Percentiles rank a stretch among this genome's conserved stretches.
These are phyloP conservation scores for Lactarius sanguifluus DNA, from an alignment of 768 basidiomycete species.

Conservation along the genomic window DNA sequence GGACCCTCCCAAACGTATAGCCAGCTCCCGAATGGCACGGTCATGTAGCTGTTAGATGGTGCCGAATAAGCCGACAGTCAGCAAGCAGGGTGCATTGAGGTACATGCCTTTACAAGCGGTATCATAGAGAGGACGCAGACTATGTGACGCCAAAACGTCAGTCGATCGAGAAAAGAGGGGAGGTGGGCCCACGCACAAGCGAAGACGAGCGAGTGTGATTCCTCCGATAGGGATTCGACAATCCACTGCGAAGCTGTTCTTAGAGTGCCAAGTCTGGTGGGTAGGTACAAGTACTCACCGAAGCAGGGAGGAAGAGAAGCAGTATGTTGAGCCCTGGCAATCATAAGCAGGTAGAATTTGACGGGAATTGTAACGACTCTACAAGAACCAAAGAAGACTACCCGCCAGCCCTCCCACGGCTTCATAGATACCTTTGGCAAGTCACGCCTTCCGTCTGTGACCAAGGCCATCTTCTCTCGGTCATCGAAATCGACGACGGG, in stretches of 20 bases:
- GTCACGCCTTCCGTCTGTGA: constrained; percentile 20
- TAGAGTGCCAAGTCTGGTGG: background rate
- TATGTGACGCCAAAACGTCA: constrained; percentile 32
- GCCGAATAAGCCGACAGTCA: background rate
- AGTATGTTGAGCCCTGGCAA: constrained; percentile 67
- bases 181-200: constrained; percentile 45
- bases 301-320: constrained; percentile 61
- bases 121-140: constrained; percentile 70
- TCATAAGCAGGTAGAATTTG: constrained; percentile 1
- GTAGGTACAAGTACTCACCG: constrained; percentile 46
- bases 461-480: constrained; percentile 25
- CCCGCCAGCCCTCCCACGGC: constrained; percentile 51
- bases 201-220: constrained; percentile 57
- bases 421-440: constrained; percentile 20
- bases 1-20: constrained; percentile 71
- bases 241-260: constrained; percentile 48
- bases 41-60: constrained; percentile 60
- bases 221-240: constrained; percentile 47
- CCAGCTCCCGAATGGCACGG: constrained; percentile 68
- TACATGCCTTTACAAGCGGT: constrained; percentile 69
- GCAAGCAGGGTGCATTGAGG: background rate
- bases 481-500: constrained; percentile 14
- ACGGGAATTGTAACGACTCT: background rate
- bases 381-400: constrained; percentile 60
- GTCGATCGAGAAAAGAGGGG: background rate